Evolutionary conservation across 768 basidiomycete genomes (phyloP).

Genomic region (Tylopilus plumbeoviolaceoides): DNA sequence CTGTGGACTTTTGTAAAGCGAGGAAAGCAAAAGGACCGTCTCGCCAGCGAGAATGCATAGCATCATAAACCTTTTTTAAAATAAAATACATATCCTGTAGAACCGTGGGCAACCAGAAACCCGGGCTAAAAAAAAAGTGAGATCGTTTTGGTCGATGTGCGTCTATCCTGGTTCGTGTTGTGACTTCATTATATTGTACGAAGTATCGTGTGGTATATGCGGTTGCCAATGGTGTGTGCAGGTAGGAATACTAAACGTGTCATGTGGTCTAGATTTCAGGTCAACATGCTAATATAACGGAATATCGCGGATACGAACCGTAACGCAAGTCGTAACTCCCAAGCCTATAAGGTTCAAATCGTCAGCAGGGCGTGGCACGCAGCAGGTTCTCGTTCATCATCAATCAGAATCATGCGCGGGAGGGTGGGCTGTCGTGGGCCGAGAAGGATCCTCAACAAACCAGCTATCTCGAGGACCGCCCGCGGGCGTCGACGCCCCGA

Average conservation of each 20-base stretch:
- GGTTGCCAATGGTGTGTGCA: not conserved
- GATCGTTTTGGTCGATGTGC: not conserved
- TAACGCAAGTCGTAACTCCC: not conserved
- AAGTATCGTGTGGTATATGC: not conserved
- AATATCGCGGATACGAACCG: constrained; percentile 10
- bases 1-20: not conserved
- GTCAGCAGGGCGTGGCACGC: not conserved
- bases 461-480: constrained; percentile 8
- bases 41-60: constrained; percentile 6
- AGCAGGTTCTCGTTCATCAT: not conserved
- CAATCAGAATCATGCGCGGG: not conserved
- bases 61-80: not conserved
- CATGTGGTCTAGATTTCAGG: not conserved
- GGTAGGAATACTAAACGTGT: too few relatives aligned
- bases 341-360: not conserved
- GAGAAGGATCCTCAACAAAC: constrained; percentile 1
- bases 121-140: not conserved
- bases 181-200: constrained; percentile 19
- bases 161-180: not conserved
- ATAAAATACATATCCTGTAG: constrained; percentile 2
- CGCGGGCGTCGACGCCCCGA: constrained; percentile 1
- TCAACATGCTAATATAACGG: not conserved
- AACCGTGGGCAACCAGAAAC: not conserved
- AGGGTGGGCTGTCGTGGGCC: not conserved
- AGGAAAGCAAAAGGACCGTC: not conserved